Evolutionary conservation across 352 stramenopile species (phyloP), one percentile per base, ranked within the genome.

Genomic region (Globisporangium rhizosaccharum): DNA sequence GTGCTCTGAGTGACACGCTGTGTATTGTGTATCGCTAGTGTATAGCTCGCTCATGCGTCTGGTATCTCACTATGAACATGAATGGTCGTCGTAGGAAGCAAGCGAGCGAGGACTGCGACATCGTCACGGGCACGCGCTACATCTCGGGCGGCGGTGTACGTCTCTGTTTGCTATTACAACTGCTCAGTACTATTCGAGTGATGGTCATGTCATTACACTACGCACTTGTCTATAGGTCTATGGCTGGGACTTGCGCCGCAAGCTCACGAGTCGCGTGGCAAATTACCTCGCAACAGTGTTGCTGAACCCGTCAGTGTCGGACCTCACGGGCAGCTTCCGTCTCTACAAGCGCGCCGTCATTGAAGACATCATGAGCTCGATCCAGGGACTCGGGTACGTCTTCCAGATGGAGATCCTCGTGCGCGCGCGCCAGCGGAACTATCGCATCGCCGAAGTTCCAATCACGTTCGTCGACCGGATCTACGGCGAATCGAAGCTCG

Each of bases 321-420:
- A 99, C 71, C 83, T 99, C 47, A 99, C 97, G 25, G 97, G 97
- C 42, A 97, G 83, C 59, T 99, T 99, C 74, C 88, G 97, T 26
- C 81, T 99, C 61, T 99, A 99, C 77, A 97, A 98, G 71, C 88
- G 89, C 63, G 70, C 83, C 37, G 94, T 97, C 48, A 87, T 99
- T 55, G 88, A 98, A 69, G 71, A 94, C 52, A 97, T 99, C 67
- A 97, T 99, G 74, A 77, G 66, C 51, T 70, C 71, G n/a, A 92
- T 94, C 59, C 73, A 92, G 59, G 81, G 78, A 4, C 73, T 90
- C 26, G 96, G 96, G 37, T 99, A 99, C 79, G 96, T 98, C 20
- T 99, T 99, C 78, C 96, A 99, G 76, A 99, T 99, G 97, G 96
- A 99, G 72, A 98, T 99, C 62, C 87, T 99, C 51, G 92, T 99